Evolutionary conservation across 164 flowering plant species (phyloP), one percentile per base, ranked within the genome.

Genomic region (Annona cherimola): DNA sequence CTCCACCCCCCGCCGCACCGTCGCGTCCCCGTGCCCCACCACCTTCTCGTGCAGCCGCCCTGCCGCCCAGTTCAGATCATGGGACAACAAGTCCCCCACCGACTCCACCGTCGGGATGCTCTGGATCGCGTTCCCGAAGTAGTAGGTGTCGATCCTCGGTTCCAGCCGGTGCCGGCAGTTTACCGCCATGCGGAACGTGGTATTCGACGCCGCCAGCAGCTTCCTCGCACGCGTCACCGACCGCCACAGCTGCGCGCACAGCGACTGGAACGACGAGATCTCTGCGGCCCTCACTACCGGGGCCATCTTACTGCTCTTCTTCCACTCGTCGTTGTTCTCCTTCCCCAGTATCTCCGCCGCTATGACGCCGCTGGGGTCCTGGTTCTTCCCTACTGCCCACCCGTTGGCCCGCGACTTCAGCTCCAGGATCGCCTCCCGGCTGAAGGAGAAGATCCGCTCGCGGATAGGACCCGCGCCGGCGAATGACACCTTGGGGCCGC

Each of bases 151-250:
- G 3, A 93, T 68, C 67, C 66, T 63, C 6, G 94, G 98, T 73
- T 83, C 89, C 0, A 93, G 70, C 66, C 98, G 78, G 79, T 83
- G 96, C 0, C 97, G 81, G 77, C 98, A 93, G 76, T 93, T 93
- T 45, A 93, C 94, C 0, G 98, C 98, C 97, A 93, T 93, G 26
- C 97, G 73, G 39, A 93, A 90, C 76, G 98, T 93, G 43, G 96
- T 87, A 64, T 74, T 69, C 66, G 83, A 86, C 11, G 69, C 1
- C 0, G 77, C 64, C 1, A 69, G 20, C 5, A 91, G 74, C 5
- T 82, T 78, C 63, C 98, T 75, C 18, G 94, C 94, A 0, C 94
- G 86, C 1, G 96, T 93, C 66, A 91, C 90, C 6, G 89, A 86
- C 2, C 92, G 77, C 98, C 98, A 93, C 1, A 93, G 85, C 80